Base-by-base conservation (phyloP, 352 stramenopile species). In the Pythium apleroticum region DNA sequence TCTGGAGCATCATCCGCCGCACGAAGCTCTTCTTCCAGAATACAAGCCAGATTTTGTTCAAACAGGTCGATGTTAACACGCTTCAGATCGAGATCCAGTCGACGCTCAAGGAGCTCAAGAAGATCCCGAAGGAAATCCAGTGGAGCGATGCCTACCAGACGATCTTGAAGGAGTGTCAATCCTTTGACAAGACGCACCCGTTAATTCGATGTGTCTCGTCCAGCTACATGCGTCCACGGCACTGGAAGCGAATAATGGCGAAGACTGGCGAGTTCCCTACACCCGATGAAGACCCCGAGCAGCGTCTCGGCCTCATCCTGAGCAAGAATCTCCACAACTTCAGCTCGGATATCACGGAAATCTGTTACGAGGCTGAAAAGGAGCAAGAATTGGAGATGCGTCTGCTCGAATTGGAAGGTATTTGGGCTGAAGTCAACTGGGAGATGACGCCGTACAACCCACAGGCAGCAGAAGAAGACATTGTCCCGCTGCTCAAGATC, bases 341-440 rank as follows among this genome's bases (percentile, higher is more conserved):
- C 67, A 97, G 87, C 66, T 90, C 88, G 19, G 93, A 98, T 30
- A 97, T 99, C 43, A 97, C 97, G 28, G 96, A 99, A 62, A 98
- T 98, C 68, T 97, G 88, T 60, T 97, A 99, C 73, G 91, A 98
- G 77, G 96, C 94, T 6, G 90, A 96, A 46, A 99, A 99, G 63
- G 96, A 99, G 69, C 90, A 98, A 62, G 97, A 99, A 56, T 93
- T 98, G 39, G 94, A 98, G 70, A 73, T 93, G 39, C 87, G 88
- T 2, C 75, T 99, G 14, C 74, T 96, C 54, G 81, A 97, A 60
- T 85, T 99, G 8, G 90, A 97, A 54, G 87, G 90, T 14, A 82
- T 96, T 12, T 99, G 95, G 95, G 80, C 79, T 11, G 82, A 89
- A 61, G 94, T 98, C 41, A 92, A 98, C 63, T 98, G 96, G 86